Conservation (phyloP, 2,329 filamentous ascomycete species). For the Pseudofabraea citricarpa region DNA sequence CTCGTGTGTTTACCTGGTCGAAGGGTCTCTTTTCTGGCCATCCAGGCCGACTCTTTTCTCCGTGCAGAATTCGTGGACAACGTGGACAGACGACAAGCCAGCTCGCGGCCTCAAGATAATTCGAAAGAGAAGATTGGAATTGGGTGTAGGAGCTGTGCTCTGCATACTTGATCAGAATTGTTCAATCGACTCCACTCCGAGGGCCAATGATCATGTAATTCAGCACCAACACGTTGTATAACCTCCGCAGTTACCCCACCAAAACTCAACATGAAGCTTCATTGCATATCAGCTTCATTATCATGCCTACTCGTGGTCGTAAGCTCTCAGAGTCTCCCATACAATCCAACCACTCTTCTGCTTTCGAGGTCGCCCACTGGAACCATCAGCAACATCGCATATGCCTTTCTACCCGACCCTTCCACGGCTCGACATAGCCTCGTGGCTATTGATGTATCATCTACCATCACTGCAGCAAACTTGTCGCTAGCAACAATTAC, state of each 20-base stretch:
- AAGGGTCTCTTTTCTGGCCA: not conserved
- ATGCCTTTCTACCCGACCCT: conserved; percentile 55
- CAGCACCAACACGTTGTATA: conserved; percentile 8
- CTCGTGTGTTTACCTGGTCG: not conserved
- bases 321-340: conserved; percentile 54
- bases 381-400: conserved; percentile 51
- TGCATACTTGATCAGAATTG: not conserved
- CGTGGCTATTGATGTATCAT: conserved; percentile 61
- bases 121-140: no score
- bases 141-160: conserved; percentile 12
- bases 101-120: no score
- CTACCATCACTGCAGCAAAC: conserved; percentile 44
- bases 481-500: conserved; percentile 45
- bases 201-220: conserved; percentile 13
- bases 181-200: not conserved
- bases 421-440: conserved; percentile 38
- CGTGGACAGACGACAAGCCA: no score
- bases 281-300: no score
- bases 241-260: conserved; percentile 8
- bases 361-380: conserved; percentile 43
- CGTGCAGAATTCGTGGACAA: not conserved
- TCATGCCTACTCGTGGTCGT: conserved; percentile 12
- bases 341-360: conserved; percentile 72
- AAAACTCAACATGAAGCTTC: conserved; percentile 17
- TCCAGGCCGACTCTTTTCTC: not conserved